These are phyloP conservation scores for Trematosphaeria pertusa DNA, from an alignment of 2,329 filamentous ascomycete species.

Conservation along the genomic window DNA sequence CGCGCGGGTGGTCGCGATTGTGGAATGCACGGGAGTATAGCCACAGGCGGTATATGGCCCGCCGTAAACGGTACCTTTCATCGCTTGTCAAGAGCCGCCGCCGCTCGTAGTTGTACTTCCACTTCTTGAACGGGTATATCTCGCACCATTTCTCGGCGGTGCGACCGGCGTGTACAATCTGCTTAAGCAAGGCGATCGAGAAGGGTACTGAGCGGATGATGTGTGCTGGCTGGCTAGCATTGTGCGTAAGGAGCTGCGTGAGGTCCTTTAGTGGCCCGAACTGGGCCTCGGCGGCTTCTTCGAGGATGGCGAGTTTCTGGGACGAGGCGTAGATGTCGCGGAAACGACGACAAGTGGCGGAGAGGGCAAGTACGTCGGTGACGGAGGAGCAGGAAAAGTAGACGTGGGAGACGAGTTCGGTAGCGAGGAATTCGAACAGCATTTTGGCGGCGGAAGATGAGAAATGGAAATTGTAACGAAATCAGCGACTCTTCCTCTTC, in stretches of 20 bases:
- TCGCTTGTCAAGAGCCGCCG: constrained; percentile 59
- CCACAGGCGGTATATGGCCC: constrained; percentile 68
- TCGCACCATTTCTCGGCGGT: constrained; percentile 65
- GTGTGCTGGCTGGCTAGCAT: constrained; percentile 65
- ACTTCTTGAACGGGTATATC: constrained; percentile 70
- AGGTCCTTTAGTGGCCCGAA: constrained; percentile 66
- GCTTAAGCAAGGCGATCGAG: constrained; percentile 62
- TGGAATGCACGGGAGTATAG: constrained; percentile 67
- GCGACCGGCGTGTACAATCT: constrained; percentile 61
- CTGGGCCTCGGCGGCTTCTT: constrained; percentile 60
- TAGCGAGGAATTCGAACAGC: constrained; percentile 62
- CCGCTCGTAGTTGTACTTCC: constrained; percentile 64
- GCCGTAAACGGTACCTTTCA: constrained; percentile 61
- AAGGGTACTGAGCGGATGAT: constrained; percentile 59
- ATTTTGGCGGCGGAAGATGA: constrained; percentile 48
- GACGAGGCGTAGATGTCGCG: constrained; percentile 60
- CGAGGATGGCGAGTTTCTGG: constrained; percentile 62
- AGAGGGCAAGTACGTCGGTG: constrained; percentile 61
- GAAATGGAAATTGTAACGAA: constrained; percentile 7
- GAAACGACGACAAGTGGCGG: constrained; percentile 63
- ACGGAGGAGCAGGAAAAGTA: constrained; percentile 61
- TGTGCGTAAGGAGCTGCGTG: constrained; percentile 66
- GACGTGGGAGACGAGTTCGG: constrained; percentile 65
- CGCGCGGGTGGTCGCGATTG: constrained; percentile 58
- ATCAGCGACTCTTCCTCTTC: constrained; percentile 8